These are phyloP conservation scores for Colletotrichum tropicale DNA, from an alignment of 2,329 filamentous ascomycete genomes.

Conservation along the genomic window DNA sequence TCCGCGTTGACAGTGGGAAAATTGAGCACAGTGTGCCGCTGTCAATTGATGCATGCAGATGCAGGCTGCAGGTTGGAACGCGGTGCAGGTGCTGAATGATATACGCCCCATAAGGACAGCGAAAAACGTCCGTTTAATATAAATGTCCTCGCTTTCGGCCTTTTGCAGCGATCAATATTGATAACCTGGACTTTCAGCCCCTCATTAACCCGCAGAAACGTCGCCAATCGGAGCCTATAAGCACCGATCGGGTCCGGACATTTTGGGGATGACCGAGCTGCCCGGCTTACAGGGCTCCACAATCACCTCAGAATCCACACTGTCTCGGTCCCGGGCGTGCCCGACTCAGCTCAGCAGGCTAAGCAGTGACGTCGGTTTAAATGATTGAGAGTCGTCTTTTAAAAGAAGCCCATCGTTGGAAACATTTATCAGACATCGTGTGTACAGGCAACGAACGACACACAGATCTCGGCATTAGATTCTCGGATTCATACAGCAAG, in stretches of 20 bases:
- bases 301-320: neutral
- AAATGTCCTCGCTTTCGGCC: neutral
- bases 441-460: neutral
- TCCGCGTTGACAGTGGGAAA: neutral
- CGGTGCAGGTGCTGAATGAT: neutral
- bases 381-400: neutral
- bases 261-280: slow-evolving; percentile 19
- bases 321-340: neutral
- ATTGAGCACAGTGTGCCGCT: neutral
- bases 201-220: neutral
- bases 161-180: neutral
- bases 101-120: neutral
- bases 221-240: neutral
- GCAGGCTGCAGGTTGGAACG: neutral
- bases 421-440: neutral
- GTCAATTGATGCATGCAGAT: neutral
- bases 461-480: neutral
- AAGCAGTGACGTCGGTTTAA: neutral
- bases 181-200: neutral
- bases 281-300: neutral
- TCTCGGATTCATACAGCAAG: neutral
- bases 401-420: fast-evolving
- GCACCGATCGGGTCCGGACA: slow-evolving; percentile 12
- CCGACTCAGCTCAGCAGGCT: neutral
- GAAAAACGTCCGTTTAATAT: neutral